phyloP scores from a whole-genome alignment of 73 alveolate genomes.

The Paramecium bursaria region DNA sequence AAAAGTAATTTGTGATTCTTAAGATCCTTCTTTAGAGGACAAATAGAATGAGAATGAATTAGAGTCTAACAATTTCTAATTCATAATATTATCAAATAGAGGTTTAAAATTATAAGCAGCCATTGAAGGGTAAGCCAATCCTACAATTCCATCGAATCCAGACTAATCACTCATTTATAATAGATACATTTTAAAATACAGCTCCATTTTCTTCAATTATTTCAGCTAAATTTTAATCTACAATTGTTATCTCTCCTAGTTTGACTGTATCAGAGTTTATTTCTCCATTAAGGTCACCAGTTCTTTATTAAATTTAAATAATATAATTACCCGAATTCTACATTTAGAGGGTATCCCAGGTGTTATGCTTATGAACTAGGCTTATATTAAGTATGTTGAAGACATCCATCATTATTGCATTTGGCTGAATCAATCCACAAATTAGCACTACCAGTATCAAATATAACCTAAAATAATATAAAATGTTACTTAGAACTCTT shows the following conservation, averaged over 20 bases:
- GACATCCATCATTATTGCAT: slow-evolving; percentile 72
- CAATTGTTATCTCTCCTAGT: slow-evolving; percentile 71
- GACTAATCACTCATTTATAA: slow-evolving; percentile 3
- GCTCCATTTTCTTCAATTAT: slow-evolving; percentile 79
- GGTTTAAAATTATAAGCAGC: slow-evolving; percentile 77
- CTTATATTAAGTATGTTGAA: slow-evolving; percentile 59
- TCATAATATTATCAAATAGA: slow-evolving; percentile 76
- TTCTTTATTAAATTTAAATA: slow-evolving; percentile 63
- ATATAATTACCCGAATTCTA: slow-evolving; percentile 12
- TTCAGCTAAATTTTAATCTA: slow-evolving; percentile 76
- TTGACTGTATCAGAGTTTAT: slow-evolving; percentile 69
- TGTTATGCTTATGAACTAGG: slow-evolving; percentile 1
- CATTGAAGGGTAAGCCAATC: slow-evolving; percentile 81
- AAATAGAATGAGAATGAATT: slow-evolving; percentile 78
- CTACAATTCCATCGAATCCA: slow-evolving; percentile 76
- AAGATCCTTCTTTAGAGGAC: slow-evolving; percentile 43
- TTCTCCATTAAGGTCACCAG: slow-evolving; percentile 76
- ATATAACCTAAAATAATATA: slow-evolving; percentile 84
- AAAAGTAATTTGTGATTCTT: slow-evolving; percentile 72
- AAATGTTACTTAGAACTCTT: slow-evolving; percentile 76
- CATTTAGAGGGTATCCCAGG: slow-evolving; percentile 62
- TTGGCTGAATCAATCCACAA: slow-evolving; percentile 72
- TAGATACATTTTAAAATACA: slow-evolving; percentile 72
- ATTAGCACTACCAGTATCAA: slow-evolving; percentile 83
- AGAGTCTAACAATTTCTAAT: slow-evolving; percentile 63